Evolutionary conservation across 1,284 basidiomycete genomes (phyloP), one percentile per base, ranked within the genome.

Genomic region (Ceratobasidium sp.): DNA sequence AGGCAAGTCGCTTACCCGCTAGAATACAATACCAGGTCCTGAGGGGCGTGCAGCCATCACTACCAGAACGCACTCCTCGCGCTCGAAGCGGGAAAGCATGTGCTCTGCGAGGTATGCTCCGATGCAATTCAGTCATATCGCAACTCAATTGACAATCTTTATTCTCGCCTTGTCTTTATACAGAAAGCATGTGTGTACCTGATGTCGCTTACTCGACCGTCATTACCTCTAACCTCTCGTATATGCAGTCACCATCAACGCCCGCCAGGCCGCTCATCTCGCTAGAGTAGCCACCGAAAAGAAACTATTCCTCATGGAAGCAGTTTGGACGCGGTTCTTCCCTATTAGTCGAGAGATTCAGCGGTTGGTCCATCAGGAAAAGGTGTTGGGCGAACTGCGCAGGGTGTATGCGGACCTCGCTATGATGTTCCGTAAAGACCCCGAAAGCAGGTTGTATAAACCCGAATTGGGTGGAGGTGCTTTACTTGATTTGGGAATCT

Each of bases 291-390:
- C 95, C 0, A 90, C 89, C 79, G 86, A 92, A 79, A 84, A 90
- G 76, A 86, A 88, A 14, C 84, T 93, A 1, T 96, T 96, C 83
- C 87, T 96, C 77, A 95, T 96, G 93, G 94, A 95, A 81, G 93
- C 89, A 1, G 84, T 93, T 79, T 91, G 89, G 90, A 93, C 92
- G 8, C 84, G 91, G 32, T 93, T 93, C 82, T 89, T 90, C 72
- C 92, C 92, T 3, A 83, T 92, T 71, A 82, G 84, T 6, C 76
- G 83, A n/a, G 90, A 89, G 73, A 81, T 93, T 59, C 89, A 90
- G 80, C 83, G 84, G 74, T 80, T 92, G 58, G 84, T 87, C 21
- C 62, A 65, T 0, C 87, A 91, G 64, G 83, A 84, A 62, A 89
- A 89, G 16, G 80, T 80, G 12, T 81, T 92, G n/a, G 91, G 90